Evolutionary conservation across 2,329 filamentous ascomycete genomes (phyloP).

Genomic region (Penicillium sclerotigenum): DNA sequence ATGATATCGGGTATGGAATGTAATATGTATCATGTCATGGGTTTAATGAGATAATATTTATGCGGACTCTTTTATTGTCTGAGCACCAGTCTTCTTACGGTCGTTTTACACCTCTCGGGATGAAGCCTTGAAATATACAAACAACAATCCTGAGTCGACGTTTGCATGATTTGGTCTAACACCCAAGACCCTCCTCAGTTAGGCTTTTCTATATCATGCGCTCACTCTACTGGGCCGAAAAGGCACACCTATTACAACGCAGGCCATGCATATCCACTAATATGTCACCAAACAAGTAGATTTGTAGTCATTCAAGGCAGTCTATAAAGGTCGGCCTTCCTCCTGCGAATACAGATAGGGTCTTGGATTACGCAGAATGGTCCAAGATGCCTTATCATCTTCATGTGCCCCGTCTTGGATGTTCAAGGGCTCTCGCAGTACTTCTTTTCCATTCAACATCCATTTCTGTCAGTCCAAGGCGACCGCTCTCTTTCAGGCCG

Average conservation of each 20-base stretch:
- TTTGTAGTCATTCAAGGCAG: no score
- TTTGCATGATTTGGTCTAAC: background rate
- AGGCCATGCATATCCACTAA: background rate
- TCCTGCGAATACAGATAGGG: no score
- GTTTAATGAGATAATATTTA: background rate
- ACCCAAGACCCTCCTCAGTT: background rate
- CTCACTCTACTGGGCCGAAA: background rate
- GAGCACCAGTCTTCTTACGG: background rate
- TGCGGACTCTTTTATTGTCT: background rate
- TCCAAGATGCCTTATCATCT: constrained; percentile 10
- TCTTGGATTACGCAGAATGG: no score
- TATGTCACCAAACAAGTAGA: no score
- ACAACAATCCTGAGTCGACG: background rate
- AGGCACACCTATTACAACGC: background rate
- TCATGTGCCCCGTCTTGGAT: constrained; percentile 15
- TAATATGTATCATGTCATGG: background rate
- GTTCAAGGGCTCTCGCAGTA: constrained; percentile 18
- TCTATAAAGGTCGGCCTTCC: no score
- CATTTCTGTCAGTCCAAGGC: no score
- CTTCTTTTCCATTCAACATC: constrained; percentile 15
- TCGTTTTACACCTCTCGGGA: background rate
- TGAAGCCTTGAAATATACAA: background rate
- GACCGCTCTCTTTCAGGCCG: no score
- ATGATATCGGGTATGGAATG: background rate
- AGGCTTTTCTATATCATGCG: background rate